Base-by-base conservation (phyloP, 306 rosid species). In the Vachellia pachyceras region DNA sequence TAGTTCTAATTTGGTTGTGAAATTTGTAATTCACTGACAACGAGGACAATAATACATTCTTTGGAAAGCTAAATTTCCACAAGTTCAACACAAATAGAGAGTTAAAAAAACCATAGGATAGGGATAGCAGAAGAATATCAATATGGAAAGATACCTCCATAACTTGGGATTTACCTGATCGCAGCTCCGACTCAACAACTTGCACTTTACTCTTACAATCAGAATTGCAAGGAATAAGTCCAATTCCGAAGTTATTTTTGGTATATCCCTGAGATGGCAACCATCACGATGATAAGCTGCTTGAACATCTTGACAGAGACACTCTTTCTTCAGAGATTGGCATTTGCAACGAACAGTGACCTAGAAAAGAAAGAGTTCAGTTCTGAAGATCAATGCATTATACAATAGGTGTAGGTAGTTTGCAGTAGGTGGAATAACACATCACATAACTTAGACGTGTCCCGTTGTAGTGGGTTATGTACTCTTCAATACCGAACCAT, bases 281-380 rank as follows among this genome's bases (percentile, higher is more conserved):
- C 89, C 94, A 18, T 78, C 70, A 82, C 52, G 76, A 72, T 75
- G 84, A 86, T 90, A 83, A 57, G 92, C 88, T 70, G 95, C 92
- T 89, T 95, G 99, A 42, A 95, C 97, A 76, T 90, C 91, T 73
- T 83, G 86, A 80, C 99, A 95, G 25, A 87, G 67, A 97, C 97
- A 93, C 88, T 95, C 99, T 79, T 88, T 93, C 90, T 90, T 95
- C 89, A 93, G 86, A 73, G 93, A 91, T 76, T 93, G 97, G 86
- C 99, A 95, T 87, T 88, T 88, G 85, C 99, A 95, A 35, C 97
- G 95, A 85, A 90, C 94, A 54, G 82, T 86, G 81, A 91, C 94
- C 99, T 94, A 65, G 78, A 36, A 75, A 79, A n/a, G n/a, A n/a
- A 81, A 66, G 45, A 74, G 73, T 69, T 80, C 73, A 60, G 42